Percentiles rank a stretch among this genome's conserved stretches.
phyloP scores from a whole-genome alignment of 805 yeast species.

The Kazachstania kunashirensis region DNA sequence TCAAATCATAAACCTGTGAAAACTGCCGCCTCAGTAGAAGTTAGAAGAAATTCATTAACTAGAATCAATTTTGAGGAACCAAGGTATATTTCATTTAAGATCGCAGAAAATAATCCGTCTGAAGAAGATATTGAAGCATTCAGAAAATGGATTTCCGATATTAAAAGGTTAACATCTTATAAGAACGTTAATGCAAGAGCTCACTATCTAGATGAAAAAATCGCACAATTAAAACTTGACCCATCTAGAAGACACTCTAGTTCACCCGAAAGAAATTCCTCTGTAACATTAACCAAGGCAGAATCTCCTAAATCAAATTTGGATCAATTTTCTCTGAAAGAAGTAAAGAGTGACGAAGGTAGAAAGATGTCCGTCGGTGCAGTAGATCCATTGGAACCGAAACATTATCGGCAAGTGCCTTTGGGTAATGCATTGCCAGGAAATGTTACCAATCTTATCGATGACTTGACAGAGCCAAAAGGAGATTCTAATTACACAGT shows the following conservation, averaged over 20 bases:
- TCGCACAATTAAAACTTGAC: not conserved
- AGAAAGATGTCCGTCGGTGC: not conserved
- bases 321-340: not conserved
- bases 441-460: not conserved
- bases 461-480: not conserved
- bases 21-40: slow-evolving; percentile 15
- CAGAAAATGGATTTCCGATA: slow-evolving; percentile 43
- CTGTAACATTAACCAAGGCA: not conserved
- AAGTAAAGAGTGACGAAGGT: not conserved
- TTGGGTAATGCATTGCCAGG: not conserved
- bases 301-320: not conserved
- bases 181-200: slow-evolving; percentile 41
- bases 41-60: slow-evolving; percentile 15
- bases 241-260: too few relatives aligned
- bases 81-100: not conserved
- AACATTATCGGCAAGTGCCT: not conserved
- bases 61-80: not conserved
- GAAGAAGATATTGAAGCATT: slow-evolving; percentile 36
- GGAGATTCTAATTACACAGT: too few relatives aligned
- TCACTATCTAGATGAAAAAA: slow-evolving; percentile 25
- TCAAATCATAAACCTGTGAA: not conserved
- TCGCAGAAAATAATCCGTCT: slow-evolving; percentile 26
- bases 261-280: too few relatives aligned
- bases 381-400: not conserved
- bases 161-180: slow-evolving; percentile 41